phyloP scores from a whole-genome alignment of 108 stramenopile species.

The Cylindrotheca closterium region DNA sequence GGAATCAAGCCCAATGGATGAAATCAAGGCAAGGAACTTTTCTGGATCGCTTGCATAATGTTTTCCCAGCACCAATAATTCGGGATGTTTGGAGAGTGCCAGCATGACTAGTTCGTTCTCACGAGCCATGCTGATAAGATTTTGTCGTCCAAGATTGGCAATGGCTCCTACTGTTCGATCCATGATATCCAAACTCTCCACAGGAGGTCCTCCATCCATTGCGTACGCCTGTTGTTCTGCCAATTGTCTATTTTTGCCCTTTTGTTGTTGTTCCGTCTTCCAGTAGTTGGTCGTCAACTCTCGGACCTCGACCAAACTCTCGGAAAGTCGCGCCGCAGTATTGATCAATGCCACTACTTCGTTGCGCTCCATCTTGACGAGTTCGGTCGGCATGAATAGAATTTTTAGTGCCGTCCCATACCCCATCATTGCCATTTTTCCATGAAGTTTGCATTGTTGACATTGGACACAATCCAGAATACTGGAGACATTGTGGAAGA shows the following conservation, averaged over 20 bases:
- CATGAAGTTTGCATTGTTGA: constrained; percentile 94
- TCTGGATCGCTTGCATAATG: constrained; percentile 65
- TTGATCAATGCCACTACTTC: constrained; percentile 91
- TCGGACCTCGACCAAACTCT: constrained; percentile 70
- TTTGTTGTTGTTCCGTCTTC: constrained; percentile 44
- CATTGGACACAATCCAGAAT: constrained; percentile 96
- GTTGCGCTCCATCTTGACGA: constrained; percentile 64
- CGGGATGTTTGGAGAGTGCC: constrained; percentile 62
- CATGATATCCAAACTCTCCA: constrained; percentile 54
- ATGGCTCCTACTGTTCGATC: constrained; percentile 75
- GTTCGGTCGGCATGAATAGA: constrained; percentile 68
- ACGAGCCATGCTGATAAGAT: constrained; percentile 51
- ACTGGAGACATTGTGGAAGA: constrained; percentile 89
- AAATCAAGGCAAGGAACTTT: constrained; percentile 56
- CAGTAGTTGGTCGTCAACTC: constrained; percentile 80
- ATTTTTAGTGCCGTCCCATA: constrained; percentile 93
- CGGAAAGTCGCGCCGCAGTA: constrained; percentile 81
- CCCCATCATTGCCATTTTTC: constrained; percentile 92
- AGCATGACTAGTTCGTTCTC: constrained; percentile 68
- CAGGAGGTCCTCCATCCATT: constrained; percentile 16
- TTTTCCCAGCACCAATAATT: constrained; percentile 72
- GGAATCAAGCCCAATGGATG: constrained; percentile 33
- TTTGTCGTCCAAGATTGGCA: constrained; percentile 50
- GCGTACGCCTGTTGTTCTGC: neutral
- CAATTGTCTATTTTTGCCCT: constrained; percentile 6